A percentile compares a stretch with the other conserved stretches of the same genome.
phyloP scores from a whole-genome alignment of 495 filamentous ascomycete species.

The Tuber magnatum region DNA sequence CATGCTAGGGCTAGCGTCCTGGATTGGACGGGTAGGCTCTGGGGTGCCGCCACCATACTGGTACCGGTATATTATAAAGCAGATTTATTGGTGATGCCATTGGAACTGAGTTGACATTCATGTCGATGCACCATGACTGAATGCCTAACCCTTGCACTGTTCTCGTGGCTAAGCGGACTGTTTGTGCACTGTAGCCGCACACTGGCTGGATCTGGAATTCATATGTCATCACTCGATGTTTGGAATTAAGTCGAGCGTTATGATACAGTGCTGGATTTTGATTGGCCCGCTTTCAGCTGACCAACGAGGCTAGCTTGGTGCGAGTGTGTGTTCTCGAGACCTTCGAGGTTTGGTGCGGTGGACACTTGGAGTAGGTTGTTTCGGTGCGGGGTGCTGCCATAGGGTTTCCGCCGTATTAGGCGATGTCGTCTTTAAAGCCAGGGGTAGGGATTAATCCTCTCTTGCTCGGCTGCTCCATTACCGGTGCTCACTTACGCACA shows the following conservation, averaged over 20 bases:
- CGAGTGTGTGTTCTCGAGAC: neutral
- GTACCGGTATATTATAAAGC: too few species aligned
- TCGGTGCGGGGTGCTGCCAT: neutral
- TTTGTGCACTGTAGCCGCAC: neutral
- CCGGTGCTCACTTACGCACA: too few species aligned
- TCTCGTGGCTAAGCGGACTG: neutral
- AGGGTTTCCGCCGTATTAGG: neutral
- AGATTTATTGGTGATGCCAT: too few species aligned
- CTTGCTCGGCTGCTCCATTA: neutral
- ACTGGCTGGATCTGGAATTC: neutral
- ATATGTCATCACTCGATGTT: neutral
- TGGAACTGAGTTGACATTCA: too few species aligned
- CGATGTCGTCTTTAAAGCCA: neutral
- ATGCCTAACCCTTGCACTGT: too few species aligned
- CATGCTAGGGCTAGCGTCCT: too few species aligned
- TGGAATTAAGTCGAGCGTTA: neutral
- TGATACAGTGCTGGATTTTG: neutral
- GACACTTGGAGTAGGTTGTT: neutral
- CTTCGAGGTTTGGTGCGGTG: neutral
- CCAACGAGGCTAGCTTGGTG: neutral
- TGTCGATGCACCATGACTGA: too few species aligned
- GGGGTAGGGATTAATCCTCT: neutral
- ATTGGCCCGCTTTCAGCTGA: neutral
- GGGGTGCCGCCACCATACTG: too few species aligned
- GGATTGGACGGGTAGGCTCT: too few species aligned